These are phyloP conservation scores for Globisporangium yorkense DNA, from an alignment of 352 stramenopile species.

Conservation along the genomic window DNA sequence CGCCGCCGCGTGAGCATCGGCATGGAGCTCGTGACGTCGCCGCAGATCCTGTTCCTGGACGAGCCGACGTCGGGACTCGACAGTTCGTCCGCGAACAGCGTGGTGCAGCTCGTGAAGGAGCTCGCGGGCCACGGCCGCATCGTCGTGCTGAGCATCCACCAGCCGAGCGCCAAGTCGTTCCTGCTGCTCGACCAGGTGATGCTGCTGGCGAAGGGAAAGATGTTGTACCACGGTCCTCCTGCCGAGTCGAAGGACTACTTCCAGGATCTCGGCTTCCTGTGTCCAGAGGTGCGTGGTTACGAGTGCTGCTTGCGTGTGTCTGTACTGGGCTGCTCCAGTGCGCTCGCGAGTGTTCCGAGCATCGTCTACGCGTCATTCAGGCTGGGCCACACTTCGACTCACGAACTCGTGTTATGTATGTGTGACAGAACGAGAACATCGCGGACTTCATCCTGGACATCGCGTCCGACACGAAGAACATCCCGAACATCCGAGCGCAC, in stretches of 20 bases:
- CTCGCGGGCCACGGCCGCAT: slow-evolving; percentile 78
- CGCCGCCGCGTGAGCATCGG: slow-evolving; percentile 90
- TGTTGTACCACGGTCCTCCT: slow-evolving; percentile 55
- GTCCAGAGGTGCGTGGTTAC: slow-evolving; percentile 24
- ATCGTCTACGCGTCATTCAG: background rate
- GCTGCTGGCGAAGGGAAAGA: slow-evolving; percentile 78
- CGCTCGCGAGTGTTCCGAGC: too few species aligned
- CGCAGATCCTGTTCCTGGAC: slow-evolving; percentile 85
- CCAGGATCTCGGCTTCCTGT: slow-evolving; percentile 61
- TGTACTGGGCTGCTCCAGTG: slow-evolving; percentile 4
- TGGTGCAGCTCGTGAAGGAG: slow-evolving; percentile 88
- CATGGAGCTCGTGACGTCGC: slow-evolving; percentile 90
- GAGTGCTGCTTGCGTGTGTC: background rate
- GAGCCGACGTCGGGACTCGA: slow-evolving; percentile 93
- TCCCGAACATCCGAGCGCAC: slow-evolving; percentile 45
- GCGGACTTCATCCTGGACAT: slow-evolving; percentile 81
- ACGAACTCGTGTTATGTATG: background rate
- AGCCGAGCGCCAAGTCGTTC: slow-evolving; percentile 90
- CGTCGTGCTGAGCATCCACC: slow-evolving; percentile 84
- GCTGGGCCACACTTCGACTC: background rate
- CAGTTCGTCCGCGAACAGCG: slow-evolving; percentile 81
- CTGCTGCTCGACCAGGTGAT: slow-evolving; percentile 87
- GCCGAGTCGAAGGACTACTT: slow-evolving; percentile 50
- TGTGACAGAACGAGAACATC: slow-evolving; percentile 63
- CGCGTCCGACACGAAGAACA: slow-evolving; percentile 53